phyloP scores from a whole-genome alignment of 129 eudicot species.

The Centaurea solstitialis region DNA sequence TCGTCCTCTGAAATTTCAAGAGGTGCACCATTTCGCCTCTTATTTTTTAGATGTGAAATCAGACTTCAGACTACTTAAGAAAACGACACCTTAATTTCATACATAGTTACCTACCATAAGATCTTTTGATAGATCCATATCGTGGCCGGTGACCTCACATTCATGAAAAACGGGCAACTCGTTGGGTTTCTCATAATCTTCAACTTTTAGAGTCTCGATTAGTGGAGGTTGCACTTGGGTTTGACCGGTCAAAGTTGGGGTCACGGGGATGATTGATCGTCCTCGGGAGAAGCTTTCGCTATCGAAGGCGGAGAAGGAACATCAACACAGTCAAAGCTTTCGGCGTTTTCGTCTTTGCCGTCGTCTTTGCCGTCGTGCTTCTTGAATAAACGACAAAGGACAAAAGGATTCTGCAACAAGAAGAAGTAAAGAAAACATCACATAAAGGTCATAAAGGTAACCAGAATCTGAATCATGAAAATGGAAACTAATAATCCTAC shows the following conservation, averaged over 20 bases:
- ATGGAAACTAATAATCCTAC: neutral
- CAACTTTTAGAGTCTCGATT: slow-evolving; percentile 18
- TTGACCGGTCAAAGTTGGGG: slow-evolving; percentile 38
- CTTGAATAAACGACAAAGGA: slow-evolving; percentile 80
- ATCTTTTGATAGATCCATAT: slow-evolving; percentile 30
- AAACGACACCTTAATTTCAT: slow-evolving; percentile 29
- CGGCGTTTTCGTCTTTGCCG: slow-evolving; percentile 61
- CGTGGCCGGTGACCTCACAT: slow-evolving; percentile 21
- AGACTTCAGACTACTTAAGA: too few species aligned
- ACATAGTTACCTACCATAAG: slow-evolving; percentile 24
- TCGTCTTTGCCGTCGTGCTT: slow-evolving; percentile 76
- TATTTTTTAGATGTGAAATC: too few species aligned
- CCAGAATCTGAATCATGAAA: neutral
- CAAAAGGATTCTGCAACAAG: slow-evolving; percentile 62
- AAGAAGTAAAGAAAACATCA: slow-evolving; percentile 12
- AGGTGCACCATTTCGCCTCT: too few species aligned
- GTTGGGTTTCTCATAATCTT: slow-evolving; percentile 15
- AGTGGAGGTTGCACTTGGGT: slow-evolving; percentile 28
- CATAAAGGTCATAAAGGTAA: neutral
- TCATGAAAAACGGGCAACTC: slow-evolving; percentile 41
- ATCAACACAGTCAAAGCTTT: slow-evolving; percentile 47
- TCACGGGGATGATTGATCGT: slow-evolving; percentile 45
- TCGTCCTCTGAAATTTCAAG: too few species aligned
- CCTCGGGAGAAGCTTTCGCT: slow-evolving; percentile 47
- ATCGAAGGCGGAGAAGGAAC: slow-evolving; percentile 53